These are phyloP conservation scores for Fusarium redolens DNA, from an alignment of 2,329 filamentous ascomycete species.

Conservation along the genomic window DNA sequence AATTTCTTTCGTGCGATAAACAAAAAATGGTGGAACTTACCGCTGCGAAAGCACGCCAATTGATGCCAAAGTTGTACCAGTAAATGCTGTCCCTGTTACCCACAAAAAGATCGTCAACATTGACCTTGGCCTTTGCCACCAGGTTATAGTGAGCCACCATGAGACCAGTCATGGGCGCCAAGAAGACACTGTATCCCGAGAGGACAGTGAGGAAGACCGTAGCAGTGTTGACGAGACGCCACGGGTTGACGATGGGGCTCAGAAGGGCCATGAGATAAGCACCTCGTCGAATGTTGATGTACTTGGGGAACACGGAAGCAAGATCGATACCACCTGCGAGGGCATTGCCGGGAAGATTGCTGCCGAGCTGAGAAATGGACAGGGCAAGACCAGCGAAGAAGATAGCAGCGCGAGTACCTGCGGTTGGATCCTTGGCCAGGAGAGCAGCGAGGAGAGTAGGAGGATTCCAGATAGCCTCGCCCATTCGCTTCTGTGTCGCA, in stretches of 20 bases:
- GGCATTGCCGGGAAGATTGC: slow-evolving; percentile 53
- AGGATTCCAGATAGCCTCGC: slow-evolving; percentile 54
- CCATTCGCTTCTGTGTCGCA: slow-evolving; percentile 52
- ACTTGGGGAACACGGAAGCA: slow-evolving; percentile 52
- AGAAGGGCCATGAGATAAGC: slow-evolving; percentile 52
- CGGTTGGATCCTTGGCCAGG: slow-evolving; percentile 45
- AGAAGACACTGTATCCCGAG: slow-evolving; percentile 52
- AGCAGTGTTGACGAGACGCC: slow-evolving; percentile 53
- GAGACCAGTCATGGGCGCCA: slow-evolving; percentile 55
- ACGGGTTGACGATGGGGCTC: slow-evolving; percentile 53
- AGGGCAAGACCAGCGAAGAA: slow-evolving; percentile 55
- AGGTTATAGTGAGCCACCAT: slow-evolving; percentile 53
- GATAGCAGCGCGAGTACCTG: slow-evolving; percentile 51
- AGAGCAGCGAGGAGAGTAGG: slow-evolving; percentile 50
- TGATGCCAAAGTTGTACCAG: slow-evolving; percentile 55
- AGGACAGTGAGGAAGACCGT: slow-evolving; percentile 52
- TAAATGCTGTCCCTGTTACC: slow-evolving; percentile 50
- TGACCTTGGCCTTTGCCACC: slow-evolving; percentile 50
- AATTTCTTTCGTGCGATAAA: accelerated
- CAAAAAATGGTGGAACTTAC: slow-evolving; percentile 43
- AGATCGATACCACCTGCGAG: slow-evolving; percentile 54
- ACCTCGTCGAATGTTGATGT: slow-evolving; percentile 53
- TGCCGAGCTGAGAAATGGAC: slow-evolving; percentile 52
- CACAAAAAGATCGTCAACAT: slow-evolving; percentile 51
- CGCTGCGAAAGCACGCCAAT: slow-evolving; percentile 54